These are phyloP conservation scores for Aspergillus sparsus DNA, from an alignment of 495 filamentous ascomycete species.

Conservation along the genomic window DNA sequence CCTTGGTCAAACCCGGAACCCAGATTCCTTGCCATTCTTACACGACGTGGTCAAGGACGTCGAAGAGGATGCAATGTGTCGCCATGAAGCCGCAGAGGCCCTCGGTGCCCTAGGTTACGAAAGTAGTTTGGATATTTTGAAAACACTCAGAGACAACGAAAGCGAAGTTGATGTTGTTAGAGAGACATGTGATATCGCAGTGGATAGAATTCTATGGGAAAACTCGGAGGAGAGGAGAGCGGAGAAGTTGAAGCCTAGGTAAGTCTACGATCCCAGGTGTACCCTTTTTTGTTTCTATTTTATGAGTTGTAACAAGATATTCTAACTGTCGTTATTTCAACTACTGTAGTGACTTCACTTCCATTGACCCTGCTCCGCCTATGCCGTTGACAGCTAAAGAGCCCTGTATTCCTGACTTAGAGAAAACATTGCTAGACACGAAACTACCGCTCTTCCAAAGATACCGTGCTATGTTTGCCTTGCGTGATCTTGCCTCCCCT, in stretches of 20 bases:
- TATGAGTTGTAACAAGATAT: slow-evolving; percentile 6
- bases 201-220: slow-evolving; percentile 93
- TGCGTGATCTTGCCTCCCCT: slow-evolving; percentile 89
- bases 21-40: slow-evolving; percentile 70
- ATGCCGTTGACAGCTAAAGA: slow-evolving; percentile 60
- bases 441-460: slow-evolving; percentile 80
- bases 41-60: slow-evolving; percentile 74
- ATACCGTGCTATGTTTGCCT: slow-evolving; percentile 97
- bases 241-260: slow-evolving; percentile 81
- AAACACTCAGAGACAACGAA: slow-evolving; percentile 65
- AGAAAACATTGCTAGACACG: slow-evolving; percentile 75
- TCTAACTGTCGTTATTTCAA: too few species aligned
- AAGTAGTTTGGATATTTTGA: slow-evolving; percentile 70
- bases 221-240: slow-evolving; percentile 66
- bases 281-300: slow-evolving; percentile 1
- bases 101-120: slow-evolving; percentile 82
- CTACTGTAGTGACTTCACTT: slow-evolving; percentile 77
- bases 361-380: slow-evolving; percentile 93
- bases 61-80: slow-evolving; percentile 87
- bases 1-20: slow-evolving; percentile 83
- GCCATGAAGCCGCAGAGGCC: slow-evolving; percentile 96
- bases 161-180: slow-evolving; percentile 76
- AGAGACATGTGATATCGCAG: slow-evolving; percentile 96
- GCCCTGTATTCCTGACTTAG: slow-evolving; percentile 70
- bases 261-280: slow-evolving; percentile 18